Percentiles rank a stretch among this genome's conserved stretches.
phyloP scores from a whole-genome alignment of 202 grass and related monocot species.

The Carex arenaria region DNA sequence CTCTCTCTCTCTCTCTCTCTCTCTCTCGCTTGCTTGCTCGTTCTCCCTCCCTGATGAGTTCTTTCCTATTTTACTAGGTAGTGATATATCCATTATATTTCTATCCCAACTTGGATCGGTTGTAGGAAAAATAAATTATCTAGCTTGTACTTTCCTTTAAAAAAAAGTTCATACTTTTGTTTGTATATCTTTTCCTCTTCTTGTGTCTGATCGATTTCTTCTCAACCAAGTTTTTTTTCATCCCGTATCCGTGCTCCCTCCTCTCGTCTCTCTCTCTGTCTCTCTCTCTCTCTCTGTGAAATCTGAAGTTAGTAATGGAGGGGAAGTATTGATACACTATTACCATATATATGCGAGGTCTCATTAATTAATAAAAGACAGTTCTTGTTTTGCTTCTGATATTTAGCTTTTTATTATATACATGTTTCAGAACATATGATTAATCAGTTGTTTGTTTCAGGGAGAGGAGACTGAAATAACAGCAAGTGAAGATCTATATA shows the following conservation, averaged over 20 bases:
- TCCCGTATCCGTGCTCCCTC: neutral
- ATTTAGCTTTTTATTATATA: neutral
- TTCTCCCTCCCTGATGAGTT: neutral
- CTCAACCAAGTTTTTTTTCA: neutral
- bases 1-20: neutral
- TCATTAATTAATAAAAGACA: neutral
- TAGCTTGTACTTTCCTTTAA: slow-evolving; percentile 2
- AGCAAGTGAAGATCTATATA: neutral
- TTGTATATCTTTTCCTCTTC: neutral
- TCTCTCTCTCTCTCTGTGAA: neutral
- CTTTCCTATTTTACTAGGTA: slow-evolving; percentile 22
- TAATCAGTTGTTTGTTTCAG: slow-evolving; percentile 3
- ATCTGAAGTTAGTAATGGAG: neutral
- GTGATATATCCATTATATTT: slow-evolving; percentile 17
- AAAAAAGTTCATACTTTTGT: neutral
- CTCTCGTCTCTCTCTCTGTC: neutral
- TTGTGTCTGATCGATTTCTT: neutral
- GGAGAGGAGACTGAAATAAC: neutral
- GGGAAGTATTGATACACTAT: slow-evolving; percentile 4
- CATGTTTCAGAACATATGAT: neutral
- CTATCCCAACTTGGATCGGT: slow-evolving; percentile 13
- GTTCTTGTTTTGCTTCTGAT: neutral
- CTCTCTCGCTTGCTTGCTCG: no score
- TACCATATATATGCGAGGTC: slow-evolving; percentile 4
- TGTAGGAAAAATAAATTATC: slow-evolving; percentile 14